Percentiles rank a stretch among this genome's conserved stretches.
phyloP scores from a whole-genome alignment of 106 monocot genomes.

The Dioscorea zingiberensis region DNA sequence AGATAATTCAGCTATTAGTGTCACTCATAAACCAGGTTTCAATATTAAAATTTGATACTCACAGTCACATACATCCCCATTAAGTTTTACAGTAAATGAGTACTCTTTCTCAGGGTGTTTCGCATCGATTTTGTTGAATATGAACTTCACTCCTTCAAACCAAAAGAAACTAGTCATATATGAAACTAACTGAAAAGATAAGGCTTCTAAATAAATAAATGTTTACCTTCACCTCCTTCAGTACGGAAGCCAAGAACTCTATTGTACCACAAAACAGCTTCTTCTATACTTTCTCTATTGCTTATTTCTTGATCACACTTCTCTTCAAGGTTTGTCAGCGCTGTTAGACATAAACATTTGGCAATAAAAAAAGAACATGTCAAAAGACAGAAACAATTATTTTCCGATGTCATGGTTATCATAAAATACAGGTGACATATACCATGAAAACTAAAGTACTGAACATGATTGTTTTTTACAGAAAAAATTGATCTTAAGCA shows the following conservation, averaged over 20 bases:
- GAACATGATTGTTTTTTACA: too few relatives aligned
- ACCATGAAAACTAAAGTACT: too few relatives aligned
- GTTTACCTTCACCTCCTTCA: conserved; percentile 68
- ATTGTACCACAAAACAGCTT: conserved; percentile 58
- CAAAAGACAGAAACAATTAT: background rate
- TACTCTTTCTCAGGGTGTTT: conserved; percentile 45
- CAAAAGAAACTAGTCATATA: conserved; percentile 13
- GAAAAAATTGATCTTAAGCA: too few relatives aligned
- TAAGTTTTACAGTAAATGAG: conserved; percentile 52
- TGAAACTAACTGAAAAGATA: background rate
- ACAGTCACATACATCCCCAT: conserved; percentile 48
- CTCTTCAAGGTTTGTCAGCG: conserved; percentile 30
- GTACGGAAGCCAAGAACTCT: conserved; percentile 61
- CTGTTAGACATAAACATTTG: conserved; percentile 9
- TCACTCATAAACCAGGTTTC: background rate
- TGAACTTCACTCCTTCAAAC: conserved; percentile 60
- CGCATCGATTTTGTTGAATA: conserved; percentile 53
- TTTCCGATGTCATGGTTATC: background rate
- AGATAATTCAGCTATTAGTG: background rate
- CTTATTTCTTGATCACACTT: conserved; percentile 25
- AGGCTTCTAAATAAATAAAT: background rate
- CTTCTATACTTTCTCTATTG: conserved; percentile 29
- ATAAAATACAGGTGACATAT: background rate
- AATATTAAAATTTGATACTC: conserved; percentile 18
- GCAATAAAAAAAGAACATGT: background rate